These are phyloP conservation scores for Fonsecaea multimorphosa DNA, from an alignment of 2,329 filamentous ascomycete species.

Conservation along the genomic window DNA sequence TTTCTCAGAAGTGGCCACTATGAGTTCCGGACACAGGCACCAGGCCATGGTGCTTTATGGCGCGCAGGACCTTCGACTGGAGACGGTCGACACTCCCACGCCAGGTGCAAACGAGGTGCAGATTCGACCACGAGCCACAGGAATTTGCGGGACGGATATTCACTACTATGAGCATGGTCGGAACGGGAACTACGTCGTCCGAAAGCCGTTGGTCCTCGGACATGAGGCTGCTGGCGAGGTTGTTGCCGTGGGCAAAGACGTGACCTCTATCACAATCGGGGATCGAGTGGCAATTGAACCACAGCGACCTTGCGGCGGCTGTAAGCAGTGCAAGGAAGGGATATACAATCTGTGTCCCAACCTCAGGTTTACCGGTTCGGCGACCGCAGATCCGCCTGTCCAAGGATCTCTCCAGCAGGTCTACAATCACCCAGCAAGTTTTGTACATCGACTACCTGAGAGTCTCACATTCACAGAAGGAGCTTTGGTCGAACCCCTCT, in stretches of 20 bases:
- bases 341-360: constrained; percentile 67
- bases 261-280: constrained; percentile 58
- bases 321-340: constrained; percentile 59
- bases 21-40: not conserved
- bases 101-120: constrained; percentile 64
- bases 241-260: constrained; percentile 59
- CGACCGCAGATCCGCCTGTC: constrained; percentile 65
- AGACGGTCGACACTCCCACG: constrained; percentile 43
- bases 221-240: constrained; percentile 81
- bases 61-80: constrained; percentile 64
- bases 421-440: constrained; percentile 65
- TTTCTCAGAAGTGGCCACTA: not conserved
- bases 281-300: constrained; percentile 91
- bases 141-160: constrained; percentile 72
- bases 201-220: constrained; percentile 78
- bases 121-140: constrained; percentile 51
- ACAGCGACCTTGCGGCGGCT: constrained; percentile 74
- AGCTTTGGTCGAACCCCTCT: constrained; percentile 58
- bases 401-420: constrained; percentile 67
- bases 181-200: constrained; percentile 84
- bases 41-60: constrained; percentile 55
- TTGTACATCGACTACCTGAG: constrained; percentile 44
- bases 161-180: constrained; percentile 88
- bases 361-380: constrained; percentile 65
- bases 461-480: constrained; percentile 49